Base-by-base conservation (phyloP, 1,284 basidiomycete species). In the Melampsora abietis-canadensis region DNA sequence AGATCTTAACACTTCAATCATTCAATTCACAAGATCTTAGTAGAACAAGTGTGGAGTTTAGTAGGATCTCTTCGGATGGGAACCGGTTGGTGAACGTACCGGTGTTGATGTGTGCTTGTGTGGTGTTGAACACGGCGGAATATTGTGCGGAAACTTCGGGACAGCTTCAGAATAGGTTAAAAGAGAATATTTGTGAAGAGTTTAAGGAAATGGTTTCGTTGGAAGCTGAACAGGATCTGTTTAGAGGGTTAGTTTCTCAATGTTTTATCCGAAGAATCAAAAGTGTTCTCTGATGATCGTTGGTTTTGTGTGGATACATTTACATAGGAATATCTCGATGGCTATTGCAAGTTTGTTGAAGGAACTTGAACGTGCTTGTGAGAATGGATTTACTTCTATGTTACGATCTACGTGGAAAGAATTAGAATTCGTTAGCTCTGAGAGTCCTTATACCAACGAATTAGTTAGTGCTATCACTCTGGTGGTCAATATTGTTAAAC, bases 111-210 rank as follows among this genome's bases (percentile, higher is more conserved):
- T 91, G 90, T 77, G 88, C 91, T 0, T 93, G 91, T 79, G 84
- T 92, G 21, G 84, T 96, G 27, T 88, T 99, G 80, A 98, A 98
- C 80, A 99, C 96, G 0, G 94, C 94, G 1, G 95, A 98, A 80
- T 99, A 98, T 82, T 98, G 96, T 81, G 90, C 93, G 78, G 89
- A 88, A 4, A 99, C 95, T 1, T 91, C 93, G 1, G 81, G 88
- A 40, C 79, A 95, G 90, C 86, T 99, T 27, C 95, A 98, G 81
- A 91, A 95, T 78, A 92, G 92, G 79, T 88, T 98, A 60, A 88
- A 88, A 76, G 88, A 90, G 76, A 92, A 92, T 80, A 87, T 97
- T 68, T 85, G 88, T 76, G 85, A 87, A 0, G 88, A 89, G 51
- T 90, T 87, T 80, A 89, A 88, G 79, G 89, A 91, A 37, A 88